A percentile compares a stretch with the other conserved stretches of the same genome.
Conservation (phyloP, 768 basidiomycete genomes). For the Tricholoma flavovirens region DNA sequence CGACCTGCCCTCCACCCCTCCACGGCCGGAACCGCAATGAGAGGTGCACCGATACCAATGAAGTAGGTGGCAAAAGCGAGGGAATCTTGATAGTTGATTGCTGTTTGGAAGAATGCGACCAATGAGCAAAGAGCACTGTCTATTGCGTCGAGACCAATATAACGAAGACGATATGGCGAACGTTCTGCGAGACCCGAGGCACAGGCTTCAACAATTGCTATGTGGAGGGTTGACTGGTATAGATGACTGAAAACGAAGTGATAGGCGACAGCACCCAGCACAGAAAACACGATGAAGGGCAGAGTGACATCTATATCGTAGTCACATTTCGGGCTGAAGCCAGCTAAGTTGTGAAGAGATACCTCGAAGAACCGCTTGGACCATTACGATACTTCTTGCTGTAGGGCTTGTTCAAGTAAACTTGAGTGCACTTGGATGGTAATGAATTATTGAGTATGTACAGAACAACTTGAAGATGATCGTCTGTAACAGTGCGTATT, state of each 20-base stretch:
- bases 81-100: conserved; percentile 26
- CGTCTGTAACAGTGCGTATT: too few species aligned
- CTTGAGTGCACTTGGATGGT: background rate
- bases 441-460: too few species aligned
- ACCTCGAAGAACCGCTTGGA: background rate
- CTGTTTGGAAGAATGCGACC: conserved; percentile 43
- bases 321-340: background rate
- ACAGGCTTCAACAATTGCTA: conserved; percentile 30
- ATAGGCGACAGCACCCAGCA: conserved; percentile 28
- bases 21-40: conserved; percentile 37
- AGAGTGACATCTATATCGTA: conserved; percentile 16
- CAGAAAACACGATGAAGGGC: conserved; percentile 34
- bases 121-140: conserved; percentile 39
- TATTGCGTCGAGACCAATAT: conserved; percentile 30
- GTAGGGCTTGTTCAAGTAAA: too few species aligned
- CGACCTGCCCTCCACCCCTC: conserved; percentile 38
- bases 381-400: background rate
- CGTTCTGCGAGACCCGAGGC: conserved; percentile 10
- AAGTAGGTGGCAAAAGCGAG: conserved; percentile 33
- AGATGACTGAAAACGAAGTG: conserved; percentile 32
- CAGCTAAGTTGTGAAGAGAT: background rate
- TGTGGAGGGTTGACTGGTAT: conserved; percentile 21
- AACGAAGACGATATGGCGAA: conserved; percentile 32
- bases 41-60: conserved; percentile 25
- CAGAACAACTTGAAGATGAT: too few species aligned